Evolutionary conservation across 371 early-diverging fungal species (phyloP).

Genomic region (Fennellomyces sp.): DNA sequence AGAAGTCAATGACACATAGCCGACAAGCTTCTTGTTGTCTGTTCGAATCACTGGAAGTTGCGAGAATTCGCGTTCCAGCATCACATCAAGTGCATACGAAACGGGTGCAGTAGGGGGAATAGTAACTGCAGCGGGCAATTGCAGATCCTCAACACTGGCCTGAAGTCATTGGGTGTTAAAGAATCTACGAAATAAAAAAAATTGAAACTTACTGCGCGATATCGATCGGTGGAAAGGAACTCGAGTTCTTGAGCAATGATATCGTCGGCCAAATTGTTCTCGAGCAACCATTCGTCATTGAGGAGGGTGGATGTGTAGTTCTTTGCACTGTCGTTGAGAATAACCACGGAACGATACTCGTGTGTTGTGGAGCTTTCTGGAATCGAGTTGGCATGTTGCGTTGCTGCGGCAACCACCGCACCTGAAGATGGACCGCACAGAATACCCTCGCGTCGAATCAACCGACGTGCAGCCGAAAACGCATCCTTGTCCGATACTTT

Average conservation of each 20-base stretch:
- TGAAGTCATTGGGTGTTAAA: background rate
- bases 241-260: conserved; percentile 60
- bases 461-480: conserved; percentile 70
- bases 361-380: conserved; percentile 23
- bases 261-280: conserved; percentile 74
- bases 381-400: conserved; percentile 42
- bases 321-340: conserved; percentile 72
- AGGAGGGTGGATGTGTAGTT: conserved; percentile 73
- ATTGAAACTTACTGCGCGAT: conserved; percentile 58
- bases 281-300: conserved; percentile 77
- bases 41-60: conserved; percentile 82
- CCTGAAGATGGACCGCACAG: conserved; percentile 78
- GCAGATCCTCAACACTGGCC: conserved; percentile 86
- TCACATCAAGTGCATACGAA: conserved; percentile 71
- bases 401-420: conserved; percentile 72
- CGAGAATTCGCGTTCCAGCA: conserved; percentile 84
- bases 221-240: conserved; percentile 66
- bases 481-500: conserved; percentile 75
- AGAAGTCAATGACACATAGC: conserved; percentile 74
- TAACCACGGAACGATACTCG: conserved; percentile 46
- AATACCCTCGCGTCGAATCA: conserved; percentile 71
- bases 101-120: conserved; percentile 61
- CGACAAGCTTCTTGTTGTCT: conserved; percentile 70
- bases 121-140: conserved; percentile 81
- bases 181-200: background rate